Base-by-base conservation (phyloP, 352 stramenopile species). In the Globisporangium radiosum region DNA sequence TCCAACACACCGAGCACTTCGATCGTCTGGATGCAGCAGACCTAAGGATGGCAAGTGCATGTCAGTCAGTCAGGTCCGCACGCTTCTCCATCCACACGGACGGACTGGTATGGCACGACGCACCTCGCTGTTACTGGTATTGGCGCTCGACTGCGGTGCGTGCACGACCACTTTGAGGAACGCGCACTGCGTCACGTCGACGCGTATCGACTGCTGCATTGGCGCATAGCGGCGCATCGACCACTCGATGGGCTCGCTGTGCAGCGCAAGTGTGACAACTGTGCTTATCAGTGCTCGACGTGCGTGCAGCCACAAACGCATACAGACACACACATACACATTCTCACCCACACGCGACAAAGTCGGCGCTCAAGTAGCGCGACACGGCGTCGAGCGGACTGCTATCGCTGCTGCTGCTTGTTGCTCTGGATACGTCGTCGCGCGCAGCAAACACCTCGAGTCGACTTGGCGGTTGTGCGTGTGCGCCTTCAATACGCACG, bases 101-200 rank as follows among this genome's bases (percentile, higher is more conserved):
- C 2, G 25, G 25, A 33, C 25, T 33, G 25, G 25, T 33, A 33
- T 33, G 25, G 25, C 25, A 33, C 25, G 25, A 33, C 25, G 25
- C 25, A 79, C 69, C 66, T 76, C 56, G 13, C 61, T 63, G 60
- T 25, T 19, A 14, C 14, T 33, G 4, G 25, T 33, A 33, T 33
- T 33, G 25, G 25, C 63, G 15, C 50, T 51, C 9, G 52, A 6
- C 15, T 51, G 37, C 0, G 60, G 57, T 6, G 38, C 55, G 17
- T 77, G 51, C 1, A 77, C 42, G 49, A 77, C 14, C 7, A 79
- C 56, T 59, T 75, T 79, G 5, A 79, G 50, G 17, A 73, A 75
- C 19, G 56, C 62, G 33, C 71, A 79, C 3, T 51, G 25, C 0
- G 44, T 7, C 15, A 63, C 15, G 37, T 73, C 33, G 11, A 77